Evolutionary conservation across 257 asterid genomes (phyloP).

Genomic region (Catharanthus roseus): DNA sequence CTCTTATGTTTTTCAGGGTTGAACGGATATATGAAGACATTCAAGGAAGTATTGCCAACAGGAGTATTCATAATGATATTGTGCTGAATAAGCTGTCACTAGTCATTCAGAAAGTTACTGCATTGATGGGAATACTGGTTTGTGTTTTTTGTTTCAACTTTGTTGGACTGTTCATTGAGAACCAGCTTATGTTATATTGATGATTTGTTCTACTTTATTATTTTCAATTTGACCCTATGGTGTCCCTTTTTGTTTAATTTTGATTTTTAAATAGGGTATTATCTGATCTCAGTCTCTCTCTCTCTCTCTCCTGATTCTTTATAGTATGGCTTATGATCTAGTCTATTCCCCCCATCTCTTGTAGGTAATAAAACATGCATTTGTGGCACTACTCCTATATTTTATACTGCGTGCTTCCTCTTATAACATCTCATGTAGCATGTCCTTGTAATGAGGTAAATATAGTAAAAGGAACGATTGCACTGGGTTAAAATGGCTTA

Average conservation of each 20-base stretch:
- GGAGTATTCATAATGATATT: conserved; percentile 51
- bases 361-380: too few species aligned
- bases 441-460: too few species aligned
- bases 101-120: conserved; percentile 84
- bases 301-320: too few species aligned
- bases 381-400: too few species aligned
- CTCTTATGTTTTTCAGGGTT: conserved; percentile 51
- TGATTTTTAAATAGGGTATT: too few species aligned
- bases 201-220: neutral
- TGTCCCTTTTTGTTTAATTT: neutral
- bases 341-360: too few species aligned
- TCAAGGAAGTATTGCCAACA: conserved; percentile 39
- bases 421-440: too few species aligned
- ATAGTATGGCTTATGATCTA: too few species aligned
- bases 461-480: too few species aligned
- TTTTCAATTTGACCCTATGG: neutral
- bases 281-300: too few species aligned
- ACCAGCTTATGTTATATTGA: neutral
- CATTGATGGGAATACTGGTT: conserved; percentile 91
- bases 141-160: conserved; percentile 16
- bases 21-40: conserved; percentile 69
- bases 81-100: conserved; percentile 65
- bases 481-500: too few species aligned
- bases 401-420: too few species aligned
- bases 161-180: neutral